These are phyloP conservation scores for Quercus engelmannii DNA, from an alignment of 306 rosid species.

Conservation along the genomic window DNA sequence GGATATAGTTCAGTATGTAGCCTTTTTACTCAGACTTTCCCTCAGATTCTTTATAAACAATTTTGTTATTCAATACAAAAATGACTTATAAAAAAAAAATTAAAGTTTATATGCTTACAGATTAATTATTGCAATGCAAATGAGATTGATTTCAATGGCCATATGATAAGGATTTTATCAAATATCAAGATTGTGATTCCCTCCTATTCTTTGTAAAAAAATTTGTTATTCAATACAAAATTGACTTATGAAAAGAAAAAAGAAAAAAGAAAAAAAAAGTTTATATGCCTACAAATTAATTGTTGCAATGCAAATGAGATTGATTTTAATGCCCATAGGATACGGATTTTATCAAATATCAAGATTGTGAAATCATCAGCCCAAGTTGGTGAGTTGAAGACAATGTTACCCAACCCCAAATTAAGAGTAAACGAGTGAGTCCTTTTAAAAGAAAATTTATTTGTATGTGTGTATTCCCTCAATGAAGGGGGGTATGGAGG, in stretches of 20 bases:
- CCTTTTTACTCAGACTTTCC: too few species aligned
- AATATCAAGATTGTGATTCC: not conserved
- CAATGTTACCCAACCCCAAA: not conserved
- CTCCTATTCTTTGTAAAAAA: too few species aligned
- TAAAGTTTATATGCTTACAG: not conserved
- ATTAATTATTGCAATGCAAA: not conserved
- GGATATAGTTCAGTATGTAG: too few species aligned
- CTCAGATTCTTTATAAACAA: too few species aligned
- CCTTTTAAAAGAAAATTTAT: not conserved
- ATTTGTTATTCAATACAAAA: too few species aligned
- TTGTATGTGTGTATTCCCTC: not conserved
- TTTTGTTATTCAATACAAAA: too few species aligned
- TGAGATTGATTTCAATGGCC: not conserved
- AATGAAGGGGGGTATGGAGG: not conserved
- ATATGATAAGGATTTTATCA: not conserved
- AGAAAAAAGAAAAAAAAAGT: not conserved
- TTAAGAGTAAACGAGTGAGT: not conserved
- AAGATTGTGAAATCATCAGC: not conserved
- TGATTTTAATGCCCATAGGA: not conserved
- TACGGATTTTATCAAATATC: not conserved
- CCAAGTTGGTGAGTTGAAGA: not conserved
- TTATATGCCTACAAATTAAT: not conserved
- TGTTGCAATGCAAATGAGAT: not conserved
- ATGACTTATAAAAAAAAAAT: not conserved
- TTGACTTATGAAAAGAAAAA: too few species aligned